Percentiles rank a stretch among this genome's conserved stretches.
These are phyloP conservation scores for Coffea humblotiana DNA, from an alignment of 305 asterid species.

Conservation along the genomic window DNA sequence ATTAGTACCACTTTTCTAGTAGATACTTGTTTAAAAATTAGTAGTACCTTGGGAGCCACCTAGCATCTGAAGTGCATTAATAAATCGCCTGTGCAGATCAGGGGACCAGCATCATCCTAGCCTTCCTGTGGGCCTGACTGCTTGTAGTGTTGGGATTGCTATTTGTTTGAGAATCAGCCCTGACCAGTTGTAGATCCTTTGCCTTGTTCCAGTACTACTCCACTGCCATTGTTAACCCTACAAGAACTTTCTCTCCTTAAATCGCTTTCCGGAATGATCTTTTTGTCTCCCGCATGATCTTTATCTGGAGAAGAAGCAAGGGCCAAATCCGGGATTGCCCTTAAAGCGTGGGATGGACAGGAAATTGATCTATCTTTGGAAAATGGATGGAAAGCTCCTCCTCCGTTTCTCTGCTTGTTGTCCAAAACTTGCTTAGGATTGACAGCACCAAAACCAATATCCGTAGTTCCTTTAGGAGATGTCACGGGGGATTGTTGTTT, in stretches of 20 bases:
- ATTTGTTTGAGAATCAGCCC: slow-evolving; percentile 30
- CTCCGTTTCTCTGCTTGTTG: slow-evolving; percentile 54
- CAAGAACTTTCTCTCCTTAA: slow-evolving; percentile 29
- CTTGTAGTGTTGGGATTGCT: slow-evolving; percentile 22
- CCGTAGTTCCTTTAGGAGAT: slow-evolving; percentile 41
- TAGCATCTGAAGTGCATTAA: slow-evolving; percentile 91
- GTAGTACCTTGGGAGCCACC: slow-evolving; percentile 94
- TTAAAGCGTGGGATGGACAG: slow-evolving; percentile 24
- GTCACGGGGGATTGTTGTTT: slow-evolving; percentile 26
- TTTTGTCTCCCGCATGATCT: slow-evolving; percentile 42
- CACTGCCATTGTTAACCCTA: slow-evolving; percentile 24
- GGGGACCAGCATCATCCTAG: slow-evolving; percentile 99
- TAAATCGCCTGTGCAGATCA: slow-evolving; percentile 86
- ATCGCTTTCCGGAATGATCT: slow-evolving; percentile 32
- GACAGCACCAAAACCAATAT: slow-evolving; percentile 31
- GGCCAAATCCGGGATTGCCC: slow-evolving; percentile 58
- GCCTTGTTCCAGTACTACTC: slow-evolving; percentile 35
- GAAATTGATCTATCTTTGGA: slow-evolving; percentile 36
- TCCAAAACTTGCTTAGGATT: slow-evolving; percentile 45
- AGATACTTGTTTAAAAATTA: neutral
- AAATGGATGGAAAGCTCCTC: slow-evolving; percentile 73
- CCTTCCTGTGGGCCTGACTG: slow-evolving; percentile 67
- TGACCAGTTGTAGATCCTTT: slow-evolving; percentile 13
- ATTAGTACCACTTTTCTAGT: neutral
- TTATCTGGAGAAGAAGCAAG: slow-evolving; percentile 58